phyloP scores from a whole-genome alignment of 805 yeast species.

The Ogataea polymorpha region DNA sequence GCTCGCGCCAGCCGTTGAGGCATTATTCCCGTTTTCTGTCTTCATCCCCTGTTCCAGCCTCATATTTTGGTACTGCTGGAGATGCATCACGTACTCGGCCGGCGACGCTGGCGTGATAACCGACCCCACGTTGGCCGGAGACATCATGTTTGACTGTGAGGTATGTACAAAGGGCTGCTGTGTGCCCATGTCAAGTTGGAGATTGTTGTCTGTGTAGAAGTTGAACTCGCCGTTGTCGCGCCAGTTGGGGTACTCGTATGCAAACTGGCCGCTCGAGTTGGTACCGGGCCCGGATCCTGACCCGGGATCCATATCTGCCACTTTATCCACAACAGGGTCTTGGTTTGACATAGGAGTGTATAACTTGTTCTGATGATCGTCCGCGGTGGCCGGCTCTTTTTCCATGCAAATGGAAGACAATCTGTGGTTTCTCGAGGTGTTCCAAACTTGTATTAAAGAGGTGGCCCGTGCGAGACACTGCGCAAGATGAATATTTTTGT shows the following conservation, averaged over 20 bases:
- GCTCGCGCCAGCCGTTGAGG: not conserved
- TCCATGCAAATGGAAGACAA: not conserved
- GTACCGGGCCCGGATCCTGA: conserved; percentile 3
- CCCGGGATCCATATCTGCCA: conserved; percentile 4
- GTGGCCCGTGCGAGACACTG: not conserved
- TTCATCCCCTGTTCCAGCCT: conserved; percentile 28
- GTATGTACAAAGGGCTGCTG: conserved; percentile 17
- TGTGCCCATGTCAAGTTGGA: conserved; percentile 17
- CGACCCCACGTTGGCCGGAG: conserved; percentile 25
- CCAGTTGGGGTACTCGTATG: conserved; percentile 30
- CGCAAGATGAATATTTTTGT: not conserved
- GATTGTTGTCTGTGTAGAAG: conserved; percentile 20
- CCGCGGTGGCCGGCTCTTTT: not conserved
- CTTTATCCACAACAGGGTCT: conserved; percentile 7
- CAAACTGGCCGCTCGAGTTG: conserved; percentile 1
- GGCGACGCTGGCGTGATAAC: conserved; percentile 26
- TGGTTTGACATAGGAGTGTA: conserved; percentile 6
- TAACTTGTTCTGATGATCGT: not conserved
- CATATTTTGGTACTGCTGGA: conserved; percentile 34
- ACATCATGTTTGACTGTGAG: conserved; percentile 21
- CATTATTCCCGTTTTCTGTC: conserved; percentile 13
- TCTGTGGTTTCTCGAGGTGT: not conserved
- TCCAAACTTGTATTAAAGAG: not conserved
- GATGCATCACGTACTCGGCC: conserved; percentile 32
- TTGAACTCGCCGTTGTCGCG: conserved; percentile 30